These are phyloP conservation scores for Taphrina populina DNA, from an alignment of 1,139 yeast species.

Conservation along the genomic window DNA sequence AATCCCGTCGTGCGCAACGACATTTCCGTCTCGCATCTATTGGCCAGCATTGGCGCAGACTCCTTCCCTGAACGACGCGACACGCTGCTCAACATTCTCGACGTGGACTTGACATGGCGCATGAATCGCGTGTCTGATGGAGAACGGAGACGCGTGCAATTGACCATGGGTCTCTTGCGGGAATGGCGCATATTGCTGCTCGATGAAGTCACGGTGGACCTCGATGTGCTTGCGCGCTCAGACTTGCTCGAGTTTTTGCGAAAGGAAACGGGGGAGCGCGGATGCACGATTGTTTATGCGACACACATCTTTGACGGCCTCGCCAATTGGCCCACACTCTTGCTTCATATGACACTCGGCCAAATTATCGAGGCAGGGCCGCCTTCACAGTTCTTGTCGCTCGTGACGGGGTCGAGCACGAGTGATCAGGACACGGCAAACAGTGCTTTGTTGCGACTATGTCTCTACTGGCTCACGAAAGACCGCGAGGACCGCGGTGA, in stretches of 20 bases:
- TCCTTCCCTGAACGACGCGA: constrained; percentile 72
- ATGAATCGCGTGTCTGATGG: constrained; percentile 94
- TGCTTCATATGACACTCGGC: constrained; percentile 79
- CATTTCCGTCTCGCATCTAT: constrained; percentile 74
- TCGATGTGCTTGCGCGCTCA: constrained; percentile 86
- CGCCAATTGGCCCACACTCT: constrained; percentile 80
- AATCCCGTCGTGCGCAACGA: constrained; percentile 88
- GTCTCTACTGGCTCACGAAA: constrained; percentile 47
- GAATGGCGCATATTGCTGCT: constrained; percentile 83
- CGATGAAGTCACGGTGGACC: constrained; percentile 94
- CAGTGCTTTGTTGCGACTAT: constrained; percentile 46
- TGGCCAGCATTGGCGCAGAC: constrained; percentile 82
- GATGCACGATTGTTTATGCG: constrained; percentile 79
- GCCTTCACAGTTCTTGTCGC: constrained; percentile 30
- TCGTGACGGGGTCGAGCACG: neutral
- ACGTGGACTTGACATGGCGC: constrained; percentile 84
- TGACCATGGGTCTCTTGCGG: constrained; percentile 85
- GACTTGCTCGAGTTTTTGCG: constrained; percentile 67
- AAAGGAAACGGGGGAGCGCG: constrained; percentile 64
- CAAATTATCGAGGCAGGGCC: constrained; percentile 45
- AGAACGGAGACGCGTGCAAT: constrained; percentile 87
- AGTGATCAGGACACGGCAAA: constrained; percentile 42
- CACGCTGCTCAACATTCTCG: constrained; percentile 67
- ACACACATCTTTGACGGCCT: constrained; percentile 96
- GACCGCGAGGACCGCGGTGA: constrained; percentile 55